phyloP scores from a whole-genome alignment of 129 eudicot genomes.

The Saussurea involucrata region DNA sequence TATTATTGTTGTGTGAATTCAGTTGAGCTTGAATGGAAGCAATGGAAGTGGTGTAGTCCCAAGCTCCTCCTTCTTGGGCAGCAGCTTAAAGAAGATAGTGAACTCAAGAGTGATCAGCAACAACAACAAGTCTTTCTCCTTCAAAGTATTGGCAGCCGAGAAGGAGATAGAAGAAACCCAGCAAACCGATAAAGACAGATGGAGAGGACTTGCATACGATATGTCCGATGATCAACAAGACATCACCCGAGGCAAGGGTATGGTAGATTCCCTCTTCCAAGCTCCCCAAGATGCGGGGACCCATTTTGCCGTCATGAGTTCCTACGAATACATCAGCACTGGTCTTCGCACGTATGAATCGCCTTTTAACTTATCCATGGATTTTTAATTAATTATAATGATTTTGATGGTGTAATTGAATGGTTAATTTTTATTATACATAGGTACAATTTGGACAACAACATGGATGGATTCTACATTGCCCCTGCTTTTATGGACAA shows the following conservation, averaged over 20 bases:
- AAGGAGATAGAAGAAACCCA: slow-evolving; percentile 44
- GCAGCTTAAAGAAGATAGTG: slow-evolving; percentile 56
- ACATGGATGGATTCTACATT: slow-evolving; percentile 76
- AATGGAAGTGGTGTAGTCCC: slow-evolving; percentile 52
- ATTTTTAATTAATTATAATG: not conserved
- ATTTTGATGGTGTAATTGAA: not conserved
- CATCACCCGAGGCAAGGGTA: slow-evolving; percentile 88
- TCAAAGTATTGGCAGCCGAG: slow-evolving; percentile 52
- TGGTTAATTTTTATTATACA: not conserved
- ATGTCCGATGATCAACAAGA: slow-evolving; percentile 94
- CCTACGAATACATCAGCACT: slow-evolving; percentile 81
- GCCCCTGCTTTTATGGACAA: slow-evolving; percentile 99
- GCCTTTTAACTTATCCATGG: not conserved
- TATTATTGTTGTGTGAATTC: slow-evolving; percentile 5
- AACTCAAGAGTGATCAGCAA: slow-evolving; percentile 27
- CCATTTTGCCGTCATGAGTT: slow-evolving; percentile 71
- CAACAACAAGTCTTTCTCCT: slow-evolving; percentile 24
- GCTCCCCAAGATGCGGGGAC: slow-evolving; percentile 83
- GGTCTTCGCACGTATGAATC: slow-evolving; percentile 60
- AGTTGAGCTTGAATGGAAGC: slow-evolving; percentile 67
- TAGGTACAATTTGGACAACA: slow-evolving; percentile 87
- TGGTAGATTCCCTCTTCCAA: slow-evolving; percentile 87
- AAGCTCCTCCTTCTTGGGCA: slow-evolving; percentile 66
- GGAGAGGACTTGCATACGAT: slow-evolving; percentile 72
- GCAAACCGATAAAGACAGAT: slow-evolving; percentile 70